Percentiles rank a stretch among this genome's conserved stretches.
Evolutionary conservation across 345 rosid species (phyloP).

Genomic region (Carallia brachiata): DNA sequence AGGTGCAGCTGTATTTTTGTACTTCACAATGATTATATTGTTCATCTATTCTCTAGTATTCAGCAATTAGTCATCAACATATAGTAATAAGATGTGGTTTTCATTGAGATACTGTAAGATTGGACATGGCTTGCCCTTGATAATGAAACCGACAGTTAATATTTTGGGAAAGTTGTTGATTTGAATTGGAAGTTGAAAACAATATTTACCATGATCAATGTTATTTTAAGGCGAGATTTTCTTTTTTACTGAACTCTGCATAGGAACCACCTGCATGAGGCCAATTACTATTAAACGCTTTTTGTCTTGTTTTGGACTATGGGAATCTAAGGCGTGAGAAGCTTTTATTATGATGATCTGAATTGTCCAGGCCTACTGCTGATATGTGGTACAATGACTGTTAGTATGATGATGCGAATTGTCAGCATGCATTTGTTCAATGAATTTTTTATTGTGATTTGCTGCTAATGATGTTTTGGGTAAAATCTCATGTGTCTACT

Average conservation of each 20-base stretch:
- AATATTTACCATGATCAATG: too few species aligned
- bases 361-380: too few species aligned
- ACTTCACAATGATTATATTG: conserved; percentile 5
- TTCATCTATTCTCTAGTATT: conserved; percentile 1
- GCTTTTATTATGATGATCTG: too few species aligned
- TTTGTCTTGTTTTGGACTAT: too few species aligned
- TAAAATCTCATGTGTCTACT: background rate
- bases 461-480: background rate
- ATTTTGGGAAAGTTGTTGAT: too few species aligned
- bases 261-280: background rate
- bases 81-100: background rate
- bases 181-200: too few species aligned
- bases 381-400: too few species aligned
- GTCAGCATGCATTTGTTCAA: background rate
- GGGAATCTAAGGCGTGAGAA: too few species aligned
- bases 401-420: background rate
- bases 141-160: too few species aligned
- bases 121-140: too few species aligned
- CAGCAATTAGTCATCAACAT: background rate
- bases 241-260: too few species aligned
- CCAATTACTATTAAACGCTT: background rate
- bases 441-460: background rate
- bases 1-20: conserved; percentile 42
- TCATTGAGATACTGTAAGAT: background rate
- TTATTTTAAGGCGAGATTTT: too few species aligned